phyloP scores from a whole-genome alignment of 495 filamentous ascomycete genomes.

The Monascus purpureus region DNA sequence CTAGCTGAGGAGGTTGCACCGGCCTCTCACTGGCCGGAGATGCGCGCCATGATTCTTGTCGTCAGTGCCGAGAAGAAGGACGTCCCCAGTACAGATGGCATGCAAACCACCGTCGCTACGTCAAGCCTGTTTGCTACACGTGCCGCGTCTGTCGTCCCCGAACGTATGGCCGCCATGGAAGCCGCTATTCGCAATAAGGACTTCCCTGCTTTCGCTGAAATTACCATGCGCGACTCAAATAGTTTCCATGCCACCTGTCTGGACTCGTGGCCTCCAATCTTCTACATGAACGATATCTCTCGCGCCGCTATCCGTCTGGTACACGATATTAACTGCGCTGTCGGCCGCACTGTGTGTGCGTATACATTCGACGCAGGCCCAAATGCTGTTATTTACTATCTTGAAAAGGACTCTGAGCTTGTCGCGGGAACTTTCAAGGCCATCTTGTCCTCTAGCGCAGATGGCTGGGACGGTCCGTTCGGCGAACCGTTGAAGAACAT shows the following conservation, averaged over 20 bases:
- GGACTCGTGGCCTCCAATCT: conserved; percentile 92
- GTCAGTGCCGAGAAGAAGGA: conserved; percentile 89
- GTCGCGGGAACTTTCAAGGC: conserved; percentile 59
- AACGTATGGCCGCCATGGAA: conserved; percentile 77
- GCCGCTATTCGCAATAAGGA: conserved; percentile 59
- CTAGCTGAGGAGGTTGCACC: conserved; percentile 75
- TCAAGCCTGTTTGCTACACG: conserved; percentile 68
- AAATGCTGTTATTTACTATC: conserved; percentile 91
- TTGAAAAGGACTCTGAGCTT: conserved; percentile 54
- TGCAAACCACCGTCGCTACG: conserved; percentile 90
- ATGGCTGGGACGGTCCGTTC: conserved; percentile 49
- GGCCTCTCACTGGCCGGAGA: conserved; percentile 81
- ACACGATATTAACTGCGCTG: conserved; percentile 68
- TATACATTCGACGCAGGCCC: conserved; percentile 98
- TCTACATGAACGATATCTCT: conserved; percentile 92
- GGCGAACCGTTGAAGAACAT: conserved; percentile 32
- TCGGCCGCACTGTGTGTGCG: conserved; percentile 62
- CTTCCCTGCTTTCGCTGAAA: conserved; percentile 73
- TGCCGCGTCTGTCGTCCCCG: conserved; percentile 59
- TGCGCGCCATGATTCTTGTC: conserved; percentile 83
- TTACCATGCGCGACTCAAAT: conserved; percentile 95
- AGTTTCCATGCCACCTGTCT: conserved; percentile 89
- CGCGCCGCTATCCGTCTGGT: conserved; percentile 75
- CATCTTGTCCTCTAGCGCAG: conserved; percentile 31
- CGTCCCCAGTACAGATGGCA: conserved; percentile 77